Percentiles rank a stretch among this genome's conserved stretches.
These are phyloP conservation scores for Aristolochia fimbriata DNA, from an alignment of 164 flowering plant species.

Conservation along the genomic window DNA sequence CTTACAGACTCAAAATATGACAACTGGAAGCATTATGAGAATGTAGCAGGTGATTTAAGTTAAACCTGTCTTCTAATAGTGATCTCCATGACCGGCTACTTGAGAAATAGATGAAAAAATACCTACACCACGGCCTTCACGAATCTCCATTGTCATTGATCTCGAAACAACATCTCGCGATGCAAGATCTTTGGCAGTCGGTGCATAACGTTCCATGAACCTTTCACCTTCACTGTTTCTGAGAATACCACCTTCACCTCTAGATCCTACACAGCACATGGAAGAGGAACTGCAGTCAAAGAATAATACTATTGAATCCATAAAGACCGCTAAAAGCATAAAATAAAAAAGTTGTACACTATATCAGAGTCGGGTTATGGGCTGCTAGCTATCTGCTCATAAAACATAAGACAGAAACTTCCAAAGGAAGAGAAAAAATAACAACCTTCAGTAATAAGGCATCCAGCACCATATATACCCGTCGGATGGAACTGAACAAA, in stretches of 20 bases:
- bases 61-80: too few species aligned
- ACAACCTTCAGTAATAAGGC: conserved; percentile 94
- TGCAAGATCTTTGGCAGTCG: conserved; percentile 99
- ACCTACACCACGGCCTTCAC: conserved; percentile 99
- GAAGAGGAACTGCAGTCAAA: not conserved
- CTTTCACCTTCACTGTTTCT: conserved; percentile 99
- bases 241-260: conserved; percentile 99
- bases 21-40: too few species aligned
- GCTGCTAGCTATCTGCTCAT: not conserved
- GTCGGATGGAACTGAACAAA: conserved; percentile 98
- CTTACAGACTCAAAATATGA: too few species aligned
- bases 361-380: too few species aligned
- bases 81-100: too few species aligned
- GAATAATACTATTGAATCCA: not conserved
- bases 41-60: too few species aligned
- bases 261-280: conserved; percentile 53
- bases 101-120: conserved; percentile 2
- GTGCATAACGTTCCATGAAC: conserved; percentile 99
- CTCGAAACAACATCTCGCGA: conserved; percentile 99
- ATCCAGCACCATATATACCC: conserved; percentile 97
- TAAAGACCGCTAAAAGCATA: too few species aligned
- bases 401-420: not conserved
- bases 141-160: conserved; percentile 99
- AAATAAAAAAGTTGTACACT: too few species aligned
- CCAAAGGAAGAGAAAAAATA: not conserved